Percentiles rank a stretch among this genome's conserved stretches.
Conservation (phyloP, 106 monocot genomes). For the Triglochin maritima region DNA sequence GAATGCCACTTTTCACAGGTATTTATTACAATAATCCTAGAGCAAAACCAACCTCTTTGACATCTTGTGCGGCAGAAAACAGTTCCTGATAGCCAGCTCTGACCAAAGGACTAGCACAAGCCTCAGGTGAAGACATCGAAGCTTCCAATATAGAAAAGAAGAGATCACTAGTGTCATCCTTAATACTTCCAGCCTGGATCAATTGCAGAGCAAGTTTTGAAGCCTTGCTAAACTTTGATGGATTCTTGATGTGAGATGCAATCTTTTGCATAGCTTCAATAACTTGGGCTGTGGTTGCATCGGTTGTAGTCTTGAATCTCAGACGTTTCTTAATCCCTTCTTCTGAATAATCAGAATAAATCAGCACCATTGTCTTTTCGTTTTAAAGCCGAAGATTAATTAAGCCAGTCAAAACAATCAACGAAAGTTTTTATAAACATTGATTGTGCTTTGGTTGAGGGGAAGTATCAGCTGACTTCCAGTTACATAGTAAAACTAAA, state of each 20-base stretch:
- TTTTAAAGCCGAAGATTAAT: background rate
- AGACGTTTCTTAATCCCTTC: conserved; percentile 42
- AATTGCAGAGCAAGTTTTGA: conserved; percentile 86
- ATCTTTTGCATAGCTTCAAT: conserved; percentile 95
- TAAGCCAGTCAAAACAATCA: background rate
- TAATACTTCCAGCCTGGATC: conserved; percentile 81
- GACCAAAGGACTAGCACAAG: conserved; percentile 47
- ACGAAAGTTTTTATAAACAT: background rate
- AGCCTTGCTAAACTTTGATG: conserved; percentile 89
- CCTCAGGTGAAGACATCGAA: conserved; percentile 61
- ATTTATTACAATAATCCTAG: background rate
- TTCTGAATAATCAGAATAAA: conserved; percentile 3
- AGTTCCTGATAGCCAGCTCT: conserved; percentile 71
- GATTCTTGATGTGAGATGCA: conserved; percentile 82
- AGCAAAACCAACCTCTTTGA: conserved; percentile 39
- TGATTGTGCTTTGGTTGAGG: too few relatives aligned
- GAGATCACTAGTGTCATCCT: conserved; percentile 51
- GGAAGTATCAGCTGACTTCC: too few relatives aligned
- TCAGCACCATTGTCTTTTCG: background rate
- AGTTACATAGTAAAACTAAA: too few relatives aligned
- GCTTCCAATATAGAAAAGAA: conserved; percentile 71
- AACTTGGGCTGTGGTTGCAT: conserved; percentile 61
- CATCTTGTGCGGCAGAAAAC: conserved; percentile 60
- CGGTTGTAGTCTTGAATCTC: conserved; percentile 73
- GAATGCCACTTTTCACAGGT: background rate